phyloP scores from a whole-genome alignment of 2,329 filamentous ascomycete species.

The Curvularia verruculosa region DNA sequence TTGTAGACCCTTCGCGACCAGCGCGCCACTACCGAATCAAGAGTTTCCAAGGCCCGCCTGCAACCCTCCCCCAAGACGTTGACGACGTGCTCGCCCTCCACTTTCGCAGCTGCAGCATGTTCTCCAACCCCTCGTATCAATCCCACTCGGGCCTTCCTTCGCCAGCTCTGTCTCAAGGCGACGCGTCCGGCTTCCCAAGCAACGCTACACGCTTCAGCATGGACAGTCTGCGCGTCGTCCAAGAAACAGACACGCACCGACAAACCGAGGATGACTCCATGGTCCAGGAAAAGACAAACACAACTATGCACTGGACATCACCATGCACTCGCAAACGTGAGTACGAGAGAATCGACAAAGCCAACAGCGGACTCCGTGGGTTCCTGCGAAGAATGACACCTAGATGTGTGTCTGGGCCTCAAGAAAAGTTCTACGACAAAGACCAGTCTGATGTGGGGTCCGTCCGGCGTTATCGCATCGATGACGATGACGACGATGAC shows the following conservation, averaged over 20 bases:
- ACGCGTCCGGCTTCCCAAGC: slow-evolving; percentile 15
- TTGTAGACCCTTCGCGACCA: slow-evolving; percentile 44
- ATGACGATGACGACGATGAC: slow-evolving; percentile 9
- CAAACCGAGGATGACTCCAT: slow-evolving; percentile 22
- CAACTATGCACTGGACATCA: slow-evolving; percentile 49
- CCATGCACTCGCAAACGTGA: slow-evolving; percentile 42
- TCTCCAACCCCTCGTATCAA: slow-evolving; percentile 41
- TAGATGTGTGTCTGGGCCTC: slow-evolving; percentile 41
- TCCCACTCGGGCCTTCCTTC: slow-evolving; percentile 29
- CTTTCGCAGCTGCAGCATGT: slow-evolving; percentile 48
- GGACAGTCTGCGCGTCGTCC: slow-evolving; percentile 21
- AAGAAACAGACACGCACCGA: slow-evolving; percentile 19
- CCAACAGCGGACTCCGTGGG: slow-evolving; percentile 47
- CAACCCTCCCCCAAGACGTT: slow-evolving; percentile 39
- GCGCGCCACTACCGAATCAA: slow-evolving; percentile 45
- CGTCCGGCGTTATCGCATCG: slow-evolving; percentile 47
- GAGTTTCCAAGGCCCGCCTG: slow-evolving; percentile 38
- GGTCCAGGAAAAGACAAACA: slow-evolving; percentile 24
- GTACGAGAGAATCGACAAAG: slow-evolving; percentile 47
- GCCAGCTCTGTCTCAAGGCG: slow-evolving; percentile 30
- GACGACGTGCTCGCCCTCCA: slow-evolving; percentile 50
- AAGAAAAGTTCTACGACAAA: slow-evolving; percentile 47
- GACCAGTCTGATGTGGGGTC: slow-evolving; percentile 45
- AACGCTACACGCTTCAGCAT: slow-evolving; percentile 25
- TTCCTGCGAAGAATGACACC: slow-evolving; percentile 41